phyloP scores from a whole-genome alignment of 169 alveolate species.

The Cryptosporidium ryanae region DNA sequence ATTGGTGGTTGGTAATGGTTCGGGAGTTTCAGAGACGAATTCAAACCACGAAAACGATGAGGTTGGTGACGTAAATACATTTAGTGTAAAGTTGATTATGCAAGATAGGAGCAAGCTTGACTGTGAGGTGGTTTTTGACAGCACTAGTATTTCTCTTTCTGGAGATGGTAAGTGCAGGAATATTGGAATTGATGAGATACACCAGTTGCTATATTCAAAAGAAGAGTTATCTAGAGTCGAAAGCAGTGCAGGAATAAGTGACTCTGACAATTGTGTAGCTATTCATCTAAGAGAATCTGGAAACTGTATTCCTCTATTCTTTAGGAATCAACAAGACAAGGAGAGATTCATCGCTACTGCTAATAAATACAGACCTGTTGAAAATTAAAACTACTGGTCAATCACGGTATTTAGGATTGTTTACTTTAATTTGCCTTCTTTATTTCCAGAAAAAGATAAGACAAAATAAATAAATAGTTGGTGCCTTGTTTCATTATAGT shows the following conservation, averaged over 20 bases:
- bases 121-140: conserved; percentile 68
- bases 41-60: conserved; percentile 43
- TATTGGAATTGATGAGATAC: conserved; percentile 63
- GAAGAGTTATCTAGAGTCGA: conserved; percentile 87
- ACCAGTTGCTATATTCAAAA: conserved; percentile 81
- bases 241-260: conserved; percentile 83
- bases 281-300: conserved; percentile 87
- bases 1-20: conserved; percentile 62
- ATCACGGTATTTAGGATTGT: too few species aligned
- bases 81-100: conserved; percentile 59
- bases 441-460: too few species aligned
- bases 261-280: conserved; percentile 85
- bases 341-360: conserved; percentile 79
- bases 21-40: conserved; percentile 46
- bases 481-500: too few species aligned
- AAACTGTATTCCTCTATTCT: conserved; percentile 86
- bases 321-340: conserved; percentile 84
- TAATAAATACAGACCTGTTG: conserved; percentile 27
- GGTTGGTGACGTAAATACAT: conserved; percentile 36
- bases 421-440: too few species aligned
- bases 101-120: conserved; percentile 69
- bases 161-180: conserved; percentile 74
- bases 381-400: not conserved
- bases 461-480: too few species aligned
- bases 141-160: conserved; percentile 51